Percentiles rank a stretch among this genome's conserved stretches.
Conservation (phyloP, 2,329 filamentous ascomycete genomes). For the Beauveria sp. region DNA sequence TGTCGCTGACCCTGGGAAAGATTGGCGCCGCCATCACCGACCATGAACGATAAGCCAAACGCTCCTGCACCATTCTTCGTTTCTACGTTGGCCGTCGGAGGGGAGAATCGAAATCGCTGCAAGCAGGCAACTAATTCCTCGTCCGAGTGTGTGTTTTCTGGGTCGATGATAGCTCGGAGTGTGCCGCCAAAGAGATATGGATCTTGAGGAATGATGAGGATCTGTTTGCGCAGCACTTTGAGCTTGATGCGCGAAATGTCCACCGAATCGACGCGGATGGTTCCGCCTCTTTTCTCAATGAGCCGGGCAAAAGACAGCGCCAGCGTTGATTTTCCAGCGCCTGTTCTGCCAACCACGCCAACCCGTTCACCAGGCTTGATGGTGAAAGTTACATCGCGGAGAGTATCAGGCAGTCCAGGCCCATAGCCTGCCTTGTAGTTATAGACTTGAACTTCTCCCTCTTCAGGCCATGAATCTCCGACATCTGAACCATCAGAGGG, state of each 20-base stretch:
- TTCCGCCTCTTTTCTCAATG: background rate
- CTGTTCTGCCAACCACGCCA: slow-evolving; percentile 20
- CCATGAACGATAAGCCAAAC: background rate
- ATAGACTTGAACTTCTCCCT: slow-evolving; percentile 58
- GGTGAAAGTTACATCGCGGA: slow-evolving; percentile 55
- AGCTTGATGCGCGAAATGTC: slow-evolving; percentile 55
- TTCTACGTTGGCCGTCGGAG: background rate
- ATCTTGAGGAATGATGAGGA: slow-evolving; percentile 66
- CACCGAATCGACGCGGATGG: background rate
- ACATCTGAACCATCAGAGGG: slow-evolving; percentile 46
- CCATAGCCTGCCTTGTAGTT: slow-evolving; percentile 61
- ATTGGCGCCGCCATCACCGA: slow-evolving; percentile 17
- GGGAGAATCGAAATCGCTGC: slow-evolving; percentile 53
- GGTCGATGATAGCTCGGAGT: slow-evolving; percentile 61
- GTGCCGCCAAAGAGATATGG: slow-evolving; percentile 68
- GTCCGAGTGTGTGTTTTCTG: slow-evolving; percentile 58
- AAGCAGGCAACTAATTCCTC: slow-evolving; percentile 55
- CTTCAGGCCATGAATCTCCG: slow-evolving; percentile 60
- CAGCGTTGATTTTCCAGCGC: slow-evolving; percentile 1
- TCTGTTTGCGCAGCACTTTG: slow-evolving; percentile 54
- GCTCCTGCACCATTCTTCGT: background rate
- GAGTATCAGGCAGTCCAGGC: slow-evolving; percentile 54
- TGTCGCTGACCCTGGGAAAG: slow-evolving; percentile 64
- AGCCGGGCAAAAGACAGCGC: background rate
- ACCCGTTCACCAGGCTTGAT: slow-evolving; percentile 54